Evolutionary conservation across 805 yeast genomes (phyloP).

Genomic region (Millerago galiae): DNA sequence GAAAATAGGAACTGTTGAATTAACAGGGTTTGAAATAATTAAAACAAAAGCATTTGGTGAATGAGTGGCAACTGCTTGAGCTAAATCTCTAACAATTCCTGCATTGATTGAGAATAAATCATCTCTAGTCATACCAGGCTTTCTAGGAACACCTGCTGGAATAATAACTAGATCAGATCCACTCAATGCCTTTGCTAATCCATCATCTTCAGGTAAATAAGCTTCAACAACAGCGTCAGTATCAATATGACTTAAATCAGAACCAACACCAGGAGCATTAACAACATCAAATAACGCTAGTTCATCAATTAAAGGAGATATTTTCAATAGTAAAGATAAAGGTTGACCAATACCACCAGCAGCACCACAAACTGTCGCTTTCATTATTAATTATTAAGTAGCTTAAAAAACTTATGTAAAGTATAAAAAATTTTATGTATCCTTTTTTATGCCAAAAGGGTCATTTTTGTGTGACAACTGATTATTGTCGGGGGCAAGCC

Average conservation of each 20-base stretch:
- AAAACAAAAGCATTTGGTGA: slow-evolving; percentile 63
- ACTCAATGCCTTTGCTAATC: slow-evolving; percentile 60
- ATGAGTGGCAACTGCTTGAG: slow-evolving; percentile 58
- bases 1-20: slow-evolving; percentile 79
- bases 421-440: background rate
- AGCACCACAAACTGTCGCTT: slow-evolving; percentile 78
- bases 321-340: slow-evolving; percentile 56
- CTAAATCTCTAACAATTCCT: slow-evolving; percentile 71
- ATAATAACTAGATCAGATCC: slow-evolving; percentile 84
- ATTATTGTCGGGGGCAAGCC: no score
- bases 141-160: slow-evolving; percentile 88
- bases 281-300: slow-evolving; percentile 68
- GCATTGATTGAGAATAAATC: slow-evolving; percentile 82
- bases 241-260: slow-evolving; percentile 75
- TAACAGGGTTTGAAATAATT: slow-evolving; percentile 76
- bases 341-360: slow-evolving; percentile 85
- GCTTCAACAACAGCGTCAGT: slow-evolving; percentile 62
- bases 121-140: slow-evolving; percentile 86
- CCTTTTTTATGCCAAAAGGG: slow-evolving; percentile 2
- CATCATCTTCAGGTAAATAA: slow-evolving; percentile 60
- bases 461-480: slow-evolving; percentile 2
- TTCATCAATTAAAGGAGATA: slow-evolving; percentile 65
- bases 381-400: slow-evolving; percentile 22
- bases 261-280: slow-evolving; percentile 76
- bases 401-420: background rate